Base-by-base conservation (phyloP, 805 yeast genomes). In the Starmerella asiatica region DNA sequence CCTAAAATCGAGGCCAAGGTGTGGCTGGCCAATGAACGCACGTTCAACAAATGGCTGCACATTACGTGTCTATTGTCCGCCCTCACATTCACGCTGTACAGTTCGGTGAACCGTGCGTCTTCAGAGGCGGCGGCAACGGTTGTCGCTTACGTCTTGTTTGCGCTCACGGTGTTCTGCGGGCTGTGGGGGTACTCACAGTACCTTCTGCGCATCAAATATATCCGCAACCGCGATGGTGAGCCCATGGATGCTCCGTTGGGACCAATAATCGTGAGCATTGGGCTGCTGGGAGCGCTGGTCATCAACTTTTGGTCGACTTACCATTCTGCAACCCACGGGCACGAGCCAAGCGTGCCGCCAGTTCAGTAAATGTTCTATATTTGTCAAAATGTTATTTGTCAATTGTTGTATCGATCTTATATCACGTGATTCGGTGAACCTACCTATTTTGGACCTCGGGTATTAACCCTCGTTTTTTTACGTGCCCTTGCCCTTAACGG, bases 1-100 rank as follows among this genome's bases (percentile, higher is more conserved):
- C 73, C 85, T 40, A 85, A 81, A 61, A 86, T 91, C 43, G 98
- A 91, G 64, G 93, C 97, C 23, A 91, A 91, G 57, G 98, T 91
- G 12, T 91, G 97, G 96, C 69, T 91, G 48, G 98, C 98, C 21
- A 91, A 91, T 56, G 98, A 91, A 64, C 79, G 98, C 60, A 91
- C 98, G 3, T 88, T 86, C 64, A 79, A 83, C 66, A 73, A 93
- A 60, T 91, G 98, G 98, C 67, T 91, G 49, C 85, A 79, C 46
- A 88, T 88, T 18, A 80, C 93, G 12, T 75, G 93, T 0, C 65
- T 91, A 56, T 68, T 91, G 50, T 76, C 94, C 17, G 76, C 86
- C 0, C 63, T 91, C 52, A 84, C 97, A 0, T 85, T 86, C 55
- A 69, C 91, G 14, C 71, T 91, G 40, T 82, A 82, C 63, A 72